A percentile compares a stretch with the other conserved stretches of the same genome.
phyloP scores from a whole-genome alignment of 2,329 filamentous ascomycete species.

The Phyllosticta citrichinensis region DNA sequence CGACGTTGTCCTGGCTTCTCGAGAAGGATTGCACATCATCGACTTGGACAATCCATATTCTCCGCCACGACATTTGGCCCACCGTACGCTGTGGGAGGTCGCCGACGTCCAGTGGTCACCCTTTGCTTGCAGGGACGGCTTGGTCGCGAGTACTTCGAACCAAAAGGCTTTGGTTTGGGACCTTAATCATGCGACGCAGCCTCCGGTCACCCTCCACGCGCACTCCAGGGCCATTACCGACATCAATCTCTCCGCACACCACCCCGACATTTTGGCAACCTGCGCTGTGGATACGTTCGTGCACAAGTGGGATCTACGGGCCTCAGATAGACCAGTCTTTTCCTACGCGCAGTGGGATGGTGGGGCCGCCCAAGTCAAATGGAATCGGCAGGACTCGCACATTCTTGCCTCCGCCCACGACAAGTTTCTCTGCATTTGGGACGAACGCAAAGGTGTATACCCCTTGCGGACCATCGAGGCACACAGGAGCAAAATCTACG shows the following conservation, averaged over 20 bases:
- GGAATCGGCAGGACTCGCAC: slow-evolving; percentile 78
- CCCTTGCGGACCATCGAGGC: slow-evolving; percentile 78
- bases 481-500: slow-evolving; percentile 89
- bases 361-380: slow-evolving; percentile 90
- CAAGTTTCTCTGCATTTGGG: slow-evolving; percentile 80
- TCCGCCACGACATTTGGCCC: slow-evolving; percentile 72
- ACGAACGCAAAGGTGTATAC: slow-evolving; percentile 66
- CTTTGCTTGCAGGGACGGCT: slow-evolving; percentile 79
- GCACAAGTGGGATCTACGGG: slow-evolving; percentile 81
- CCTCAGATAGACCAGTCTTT: slow-evolving; percentile 60
- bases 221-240: slow-evolving; percentile 87
- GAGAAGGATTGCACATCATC: slow-evolving; percentile 81
- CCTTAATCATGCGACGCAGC: slow-evolving; percentile 43
- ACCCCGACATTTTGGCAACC: slow-evolving; percentile 79
- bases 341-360: slow-evolving; percentile 56
- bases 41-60: slow-evolving; percentile 85
- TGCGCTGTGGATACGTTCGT: slow-evolving; percentile 91
- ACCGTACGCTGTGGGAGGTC: slow-evolving; percentile 86
- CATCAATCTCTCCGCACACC: slow-evolving; percentile 90
- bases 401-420: slow-evolving; percentile 88
- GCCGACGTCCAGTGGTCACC: slow-evolving; percentile 97
- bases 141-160: slow-evolving; percentile 90
- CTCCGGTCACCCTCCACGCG: slow-evolving; percentile 58
- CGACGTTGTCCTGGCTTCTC: slow-evolving; percentile 82
- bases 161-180: slow-evolving; percentile 95